These are phyloP conservation scores for Marasmius oreades DNA, from an alignment of 1,284 basidiomycete genomes.

Conservation along the genomic window DNA sequence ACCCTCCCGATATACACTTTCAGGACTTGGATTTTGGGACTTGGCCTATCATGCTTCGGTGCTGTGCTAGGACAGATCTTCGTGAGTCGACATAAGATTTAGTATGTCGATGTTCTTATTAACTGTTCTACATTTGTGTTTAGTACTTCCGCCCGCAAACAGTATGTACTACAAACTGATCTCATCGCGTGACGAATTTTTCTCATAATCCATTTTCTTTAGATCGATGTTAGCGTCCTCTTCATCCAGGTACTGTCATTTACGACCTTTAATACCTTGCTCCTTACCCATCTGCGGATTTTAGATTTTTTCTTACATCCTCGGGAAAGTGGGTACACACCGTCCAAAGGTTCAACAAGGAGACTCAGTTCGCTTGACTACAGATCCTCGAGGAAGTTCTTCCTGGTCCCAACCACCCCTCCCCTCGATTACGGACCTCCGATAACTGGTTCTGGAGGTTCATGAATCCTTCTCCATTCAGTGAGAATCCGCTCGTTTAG, in stretches of 20 bases:
- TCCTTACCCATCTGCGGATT: neutral
- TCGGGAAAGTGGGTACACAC: slow-evolving; percentile 23
- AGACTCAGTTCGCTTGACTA: neutral
- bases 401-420: slow-evolving; percentile 40
- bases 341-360: neutral
- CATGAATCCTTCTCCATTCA: slow-evolving; percentile 53
- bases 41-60: slow-evolving; percentile 52
- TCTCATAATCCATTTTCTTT: neutral
- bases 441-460: slow-evolving; percentile 44
- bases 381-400: slow-evolving; percentile 39
- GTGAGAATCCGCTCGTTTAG: slow-evolving; percentile 26
- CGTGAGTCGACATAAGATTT: slow-evolving; percentile 28
- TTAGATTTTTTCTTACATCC: slow-evolving; percentile 39
- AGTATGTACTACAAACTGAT: slow-evolving; percentile 23
- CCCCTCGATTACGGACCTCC: slow-evolving; percentile 28
- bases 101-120: neutral
- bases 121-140: neutral
- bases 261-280: neutral
- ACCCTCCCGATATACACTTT: slow-evolving; percentile 44
- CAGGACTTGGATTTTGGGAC: slow-evolving; percentile 41
- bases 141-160: slow-evolving; percentile 55
- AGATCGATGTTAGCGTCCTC: slow-evolving; percentile 44
- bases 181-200: neutral
- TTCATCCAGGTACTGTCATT: slow-evolving; percentile 38
- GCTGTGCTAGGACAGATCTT: slow-evolving; percentile 58